phyloP scores from a whole-genome alignment of 2,329 filamentous ascomycete genomes.

The Aspergillus sclerotialis region DNA sequence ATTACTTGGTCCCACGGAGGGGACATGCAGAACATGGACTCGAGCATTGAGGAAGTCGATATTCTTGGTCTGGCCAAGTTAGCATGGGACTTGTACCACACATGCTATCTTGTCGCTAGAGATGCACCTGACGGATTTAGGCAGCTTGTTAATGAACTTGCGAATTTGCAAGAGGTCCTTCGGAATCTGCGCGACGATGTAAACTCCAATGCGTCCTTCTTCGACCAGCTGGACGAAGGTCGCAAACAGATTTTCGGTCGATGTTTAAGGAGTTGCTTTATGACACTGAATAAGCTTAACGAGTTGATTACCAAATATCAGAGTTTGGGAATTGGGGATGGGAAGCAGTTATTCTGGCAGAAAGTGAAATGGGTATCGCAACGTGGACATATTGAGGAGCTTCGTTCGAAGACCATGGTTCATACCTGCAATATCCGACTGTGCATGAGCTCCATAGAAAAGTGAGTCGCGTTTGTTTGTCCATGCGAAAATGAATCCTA shows the following conservation, averaged over 20 bases:
- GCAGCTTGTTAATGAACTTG: slow-evolving; percentile 20
- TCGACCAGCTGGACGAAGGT: slow-evolving; percentile 15
- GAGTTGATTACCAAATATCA: slow-evolving; percentile 16
- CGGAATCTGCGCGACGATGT: slow-evolving; percentile 16
- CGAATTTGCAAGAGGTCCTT: slow-evolving; percentile 19
- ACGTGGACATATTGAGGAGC: slow-evolving; percentile 16
- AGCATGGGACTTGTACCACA: slow-evolving; percentile 22
- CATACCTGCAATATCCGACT: slow-evolving; percentile 22
- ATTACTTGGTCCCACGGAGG: no score
- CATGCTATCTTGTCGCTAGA: slow-evolving; percentile 16
- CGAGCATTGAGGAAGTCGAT: slow-evolving; percentile 14
- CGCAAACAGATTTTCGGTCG: slow-evolving; percentile 16
- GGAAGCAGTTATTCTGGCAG: slow-evolving; percentile 17
- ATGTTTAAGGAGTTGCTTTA: slow-evolving; percentile 16
- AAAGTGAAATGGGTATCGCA: slow-evolving; percentile 23
- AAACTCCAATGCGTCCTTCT: slow-evolving; percentile 15
- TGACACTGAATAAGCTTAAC: slow-evolving; percentile 17
- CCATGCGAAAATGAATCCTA: neutral
- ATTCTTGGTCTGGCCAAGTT: slow-evolving; percentile 17
- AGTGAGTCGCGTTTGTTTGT: slow-evolving; percentile 11
- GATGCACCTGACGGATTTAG: slow-evolving; percentile 23
- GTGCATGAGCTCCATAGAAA: slow-evolving; percentile 20
- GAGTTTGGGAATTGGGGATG: slow-evolving; percentile 14
- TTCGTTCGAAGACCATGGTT: slow-evolving; percentile 22
- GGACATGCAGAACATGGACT: slow-evolving; percentile 11